Evolutionary conservation across 2,329 filamentous ascomycete species (phyloP).

Genomic region (Penicillium fuscoglaucum): DNA sequence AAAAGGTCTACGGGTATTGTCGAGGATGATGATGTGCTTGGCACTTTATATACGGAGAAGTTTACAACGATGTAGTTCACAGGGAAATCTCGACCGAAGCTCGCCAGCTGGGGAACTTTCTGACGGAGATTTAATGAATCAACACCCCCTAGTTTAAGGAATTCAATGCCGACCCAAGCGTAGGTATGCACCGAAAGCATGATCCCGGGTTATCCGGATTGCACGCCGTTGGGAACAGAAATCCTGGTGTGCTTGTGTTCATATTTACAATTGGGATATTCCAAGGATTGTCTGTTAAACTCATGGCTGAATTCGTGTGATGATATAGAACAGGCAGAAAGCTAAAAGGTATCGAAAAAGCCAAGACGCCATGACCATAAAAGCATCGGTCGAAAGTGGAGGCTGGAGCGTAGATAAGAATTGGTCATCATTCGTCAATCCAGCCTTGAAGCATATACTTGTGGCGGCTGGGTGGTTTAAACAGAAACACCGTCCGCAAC

Average conservation of each 20-base stretch:
- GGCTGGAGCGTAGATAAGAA: conserved; percentile 13
- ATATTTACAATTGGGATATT: not conserved
- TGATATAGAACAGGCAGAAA: conserved; percentile 19
- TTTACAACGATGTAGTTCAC: not conserved
- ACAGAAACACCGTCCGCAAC: not conserved
- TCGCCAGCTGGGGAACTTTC: not conserved
- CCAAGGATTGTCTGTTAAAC: not conserved
- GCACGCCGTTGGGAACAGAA: not conserved
- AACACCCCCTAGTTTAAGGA: too few relatives aligned
- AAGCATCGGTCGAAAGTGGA: conserved; percentile 16
- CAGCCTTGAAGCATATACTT: conserved; percentile 9
- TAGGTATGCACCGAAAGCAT: not conserved
- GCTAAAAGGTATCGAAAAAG: conserved; percentile 20
- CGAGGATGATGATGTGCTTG: not conserved
- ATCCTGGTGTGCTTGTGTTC: not conserved
- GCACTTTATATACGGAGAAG: not conserved
- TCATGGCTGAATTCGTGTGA: conserved; percentile 10
- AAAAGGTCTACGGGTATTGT: not conserved
- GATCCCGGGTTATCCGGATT: not conserved
- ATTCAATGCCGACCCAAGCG: not conserved
- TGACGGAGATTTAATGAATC: not conserved
- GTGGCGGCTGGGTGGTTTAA: not conserved
- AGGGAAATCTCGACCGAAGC: not conserved
- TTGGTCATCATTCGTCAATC: conserved; percentile 24
- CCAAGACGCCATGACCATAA: conserved; percentile 21